Evolutionary conservation across 306 rosid species (phyloP).

Genomic region (Cotoneaster glaucophyllus): DNA sequence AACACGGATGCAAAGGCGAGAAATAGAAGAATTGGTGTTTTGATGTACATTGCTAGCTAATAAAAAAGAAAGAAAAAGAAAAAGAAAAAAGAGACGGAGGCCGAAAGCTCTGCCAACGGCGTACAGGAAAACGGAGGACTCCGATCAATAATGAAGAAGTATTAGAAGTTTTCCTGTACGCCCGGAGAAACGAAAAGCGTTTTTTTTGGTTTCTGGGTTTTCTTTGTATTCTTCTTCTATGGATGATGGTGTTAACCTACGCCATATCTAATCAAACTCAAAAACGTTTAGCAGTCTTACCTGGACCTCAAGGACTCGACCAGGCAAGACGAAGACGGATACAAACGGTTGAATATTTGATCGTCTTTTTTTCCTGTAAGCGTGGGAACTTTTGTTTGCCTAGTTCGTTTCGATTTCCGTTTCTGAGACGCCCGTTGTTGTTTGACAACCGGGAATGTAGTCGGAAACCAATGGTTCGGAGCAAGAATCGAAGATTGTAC

Average conservation of each 20-base stretch:
- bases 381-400: conserved; percentile 7
- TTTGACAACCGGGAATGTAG: not conserved
- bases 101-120: conserved; percentile 20
- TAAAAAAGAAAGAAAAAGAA: not conserved
- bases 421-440: conserved; percentile 11
- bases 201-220: not conserved
- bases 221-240: not conserved
- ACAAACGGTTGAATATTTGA: not conserved
- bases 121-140: conserved; percentile 44
- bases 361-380: not conserved
- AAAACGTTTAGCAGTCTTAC: conserved; percentile 19
- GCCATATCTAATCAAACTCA: conserved; percentile 19
- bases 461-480: conserved; percentile 21
- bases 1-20: conserved; percentile 3
- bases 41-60: conserved; percentile 23
- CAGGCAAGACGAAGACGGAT: conserved; percentile 25
- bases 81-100: not conserved
- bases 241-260: conserved; percentile 7
- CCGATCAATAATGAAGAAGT: not conserved
- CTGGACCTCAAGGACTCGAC: conserved; percentile 29
- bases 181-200: conserved; percentile 12
- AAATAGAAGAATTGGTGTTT: conserved; percentile 10
- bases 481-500: conserved; percentile 19
- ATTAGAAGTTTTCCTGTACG: conserved; percentile 34
- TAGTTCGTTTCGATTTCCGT: conserved; percentile 14